Evolutionary conservation across 2,329 filamentous ascomycete genomes (phyloP), one percentile per base, ranked within the genome.

Genomic region (Mollisia scopiformis): DNA sequence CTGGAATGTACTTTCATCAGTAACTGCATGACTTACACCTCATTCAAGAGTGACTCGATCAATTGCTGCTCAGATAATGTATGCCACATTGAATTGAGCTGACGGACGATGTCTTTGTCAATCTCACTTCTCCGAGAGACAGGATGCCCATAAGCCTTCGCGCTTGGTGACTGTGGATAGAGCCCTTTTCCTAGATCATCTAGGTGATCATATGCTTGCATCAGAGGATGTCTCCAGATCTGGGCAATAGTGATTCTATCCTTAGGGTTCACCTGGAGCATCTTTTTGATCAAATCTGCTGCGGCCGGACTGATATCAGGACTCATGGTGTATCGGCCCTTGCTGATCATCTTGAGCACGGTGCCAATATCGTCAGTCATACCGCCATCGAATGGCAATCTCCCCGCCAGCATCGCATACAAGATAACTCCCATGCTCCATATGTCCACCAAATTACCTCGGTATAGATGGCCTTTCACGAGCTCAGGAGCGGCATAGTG

Each of bases 401-500:
- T 87, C 1, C 92, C 93, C 25, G 90, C 90, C 23, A 99, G 82
- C 78, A 96, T 88, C 11, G 93, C 93, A 73, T 90, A 99, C 0
- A 99, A 79, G 58, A 96, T 93, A 50, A 96, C 90, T 1, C 93
- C 93, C 75, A 93, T 87, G 73, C 93, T 97, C 95, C 95, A 99
- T 51, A 97, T 90, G 71, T 99, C 95, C 7, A 92, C 92, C 71
- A 88, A 88, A 56, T 92, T 90, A 11, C 94, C 95, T 58, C 89
- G 88, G 73, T 99, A 99, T 43, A 84, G 84, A 35, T 83, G 82
- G 41, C 88, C 89, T 66, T 87, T 86, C 63, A 97, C 89, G 33
- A 99, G 86, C 74, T 99, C 95, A 0, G 95, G 95, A 0, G 95
- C 93, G 19, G 94, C 94, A 71, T 99, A 99, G 76, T 98, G 95